phyloP scores from a whole-genome alignment of 163 green algal species.

The Trebouxia gelatinosa region DNA sequence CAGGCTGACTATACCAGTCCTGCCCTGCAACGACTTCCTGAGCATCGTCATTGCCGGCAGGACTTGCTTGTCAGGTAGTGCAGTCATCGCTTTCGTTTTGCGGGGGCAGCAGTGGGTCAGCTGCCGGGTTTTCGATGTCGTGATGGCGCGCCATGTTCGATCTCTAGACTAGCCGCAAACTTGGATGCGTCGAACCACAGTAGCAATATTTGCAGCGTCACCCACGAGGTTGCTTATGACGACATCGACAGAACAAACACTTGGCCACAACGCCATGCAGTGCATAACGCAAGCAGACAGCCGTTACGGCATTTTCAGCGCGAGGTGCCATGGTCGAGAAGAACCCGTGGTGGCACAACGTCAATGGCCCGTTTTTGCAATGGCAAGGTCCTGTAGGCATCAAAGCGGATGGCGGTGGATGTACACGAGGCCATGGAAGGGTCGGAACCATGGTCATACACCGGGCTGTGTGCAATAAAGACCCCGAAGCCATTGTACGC shows the following conservation, averaged over 20 bases:
- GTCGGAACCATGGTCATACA: constrained; percentile 87
- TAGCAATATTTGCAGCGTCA: not conserved
- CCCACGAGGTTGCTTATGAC: not conserved
- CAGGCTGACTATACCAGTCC: constrained; percentile 3
- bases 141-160: not conserved
- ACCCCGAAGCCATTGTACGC: constrained; percentile 62
- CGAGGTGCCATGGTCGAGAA: constrained; percentile 65
- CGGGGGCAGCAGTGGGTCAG: not conserved
- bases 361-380: constrained; percentile 62
- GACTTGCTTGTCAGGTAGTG: not conserved
- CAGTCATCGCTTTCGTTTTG: not conserved
- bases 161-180: not conserved
- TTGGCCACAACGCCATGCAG: not conserved
- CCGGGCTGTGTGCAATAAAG: constrained; percentile 71
- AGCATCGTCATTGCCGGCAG: not conserved
- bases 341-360: constrained; percentile 77
- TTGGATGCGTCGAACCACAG: not conserved
- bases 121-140: constrained; percentile 2
- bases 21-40: not conserved
- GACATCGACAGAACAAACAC: not conserved
- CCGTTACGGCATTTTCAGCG: not conserved
- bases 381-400: constrained; percentile 77
- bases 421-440: constrained; percentile 66
- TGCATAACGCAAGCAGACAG: constrained; percentile 5
- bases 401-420: constrained; percentile 85